Evolutionary conservation across 1,284 basidiomycete genomes (phyloP).

Genomic region (Leccinum solheimii): DNA sequence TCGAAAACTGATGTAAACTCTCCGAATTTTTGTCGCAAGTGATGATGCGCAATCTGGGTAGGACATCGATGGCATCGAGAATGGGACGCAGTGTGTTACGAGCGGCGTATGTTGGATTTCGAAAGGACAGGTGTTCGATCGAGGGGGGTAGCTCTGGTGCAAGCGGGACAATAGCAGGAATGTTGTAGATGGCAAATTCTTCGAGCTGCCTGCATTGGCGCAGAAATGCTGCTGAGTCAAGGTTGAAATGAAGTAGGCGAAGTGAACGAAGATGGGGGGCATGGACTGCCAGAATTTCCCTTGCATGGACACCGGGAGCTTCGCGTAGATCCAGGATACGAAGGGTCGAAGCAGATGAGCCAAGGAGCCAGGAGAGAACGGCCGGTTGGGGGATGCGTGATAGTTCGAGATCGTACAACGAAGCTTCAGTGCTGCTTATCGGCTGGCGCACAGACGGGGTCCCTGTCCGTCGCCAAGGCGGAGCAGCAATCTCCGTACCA

Average conservation of each 20-base stretch:
- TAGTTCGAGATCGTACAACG: conserved; percentile 45
- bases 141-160: conserved; percentile 35
- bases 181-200: conserved; percentile 42
- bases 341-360: conserved; percentile 36
- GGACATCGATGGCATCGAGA: conserved; percentile 35
- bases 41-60: conserved; percentile 40
- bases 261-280: conserved; percentile 42
- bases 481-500: conserved; percentile 40
- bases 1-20: conserved; percentile 26
- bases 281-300: conserved; percentile 32
- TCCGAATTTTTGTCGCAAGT: conserved; percentile 37
- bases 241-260: conserved; percentile 40
- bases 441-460: conserved; percentile 9
- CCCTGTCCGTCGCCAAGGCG: conserved; percentile 25
- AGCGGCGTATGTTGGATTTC: conserved; percentile 31
- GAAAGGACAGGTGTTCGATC: conserved; percentile 43
- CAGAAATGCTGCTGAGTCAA: conserved; percentile 36
- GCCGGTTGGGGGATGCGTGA: conserved; percentile 35
- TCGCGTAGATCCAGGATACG: conserved; percentile 45
- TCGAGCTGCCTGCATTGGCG: conserved; percentile 41
- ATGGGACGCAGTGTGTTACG: conserved; percentile 33
- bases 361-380: conserved; percentile 42
- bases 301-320: conserved; percentile 31
- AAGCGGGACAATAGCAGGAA: conserved; percentile 39
- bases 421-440: conserved; percentile 4